Evolutionary conservation across 2,329 filamentous ascomycete species (phyloP).

Genomic region (Sclerotinia spermophila): DNA sequence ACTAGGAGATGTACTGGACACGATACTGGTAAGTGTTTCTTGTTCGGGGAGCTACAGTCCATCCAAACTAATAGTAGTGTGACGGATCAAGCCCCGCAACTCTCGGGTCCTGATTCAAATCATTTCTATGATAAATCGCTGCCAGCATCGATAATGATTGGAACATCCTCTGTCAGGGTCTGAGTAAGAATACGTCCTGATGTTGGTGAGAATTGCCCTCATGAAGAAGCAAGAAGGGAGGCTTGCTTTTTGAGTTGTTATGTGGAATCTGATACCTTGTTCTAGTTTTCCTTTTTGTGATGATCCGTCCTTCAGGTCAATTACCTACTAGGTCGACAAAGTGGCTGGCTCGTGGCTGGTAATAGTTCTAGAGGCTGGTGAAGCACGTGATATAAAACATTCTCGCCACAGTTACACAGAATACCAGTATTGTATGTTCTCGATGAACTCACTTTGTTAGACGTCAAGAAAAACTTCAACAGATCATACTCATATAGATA

Average conservation of each 20-base stretch:
- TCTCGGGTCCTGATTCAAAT: no score
- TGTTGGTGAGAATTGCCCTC: neutral
- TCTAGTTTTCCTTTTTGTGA: no score
- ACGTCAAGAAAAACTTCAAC: neutral
- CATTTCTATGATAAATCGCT: no score
- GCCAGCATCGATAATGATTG: no score
- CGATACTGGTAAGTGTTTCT: neutral
- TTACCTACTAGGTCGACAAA: neutral
- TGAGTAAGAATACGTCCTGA: no score
- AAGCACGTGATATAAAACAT: neutral
- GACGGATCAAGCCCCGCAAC: no score
- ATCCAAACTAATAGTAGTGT: no score
- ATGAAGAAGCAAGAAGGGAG: neutral
- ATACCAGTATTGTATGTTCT: neutral
- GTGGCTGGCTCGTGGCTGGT: no score
- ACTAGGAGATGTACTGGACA: neutral
- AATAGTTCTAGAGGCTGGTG: neutral
- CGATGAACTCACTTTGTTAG: no score
- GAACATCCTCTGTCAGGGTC: no score
- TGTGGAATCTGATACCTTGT: neutral
- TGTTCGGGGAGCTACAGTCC: no score
- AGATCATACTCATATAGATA: neutral
- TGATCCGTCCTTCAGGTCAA: no score
- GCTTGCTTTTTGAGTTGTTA: neutral
- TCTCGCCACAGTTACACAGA: neutral